A percentile compares a stretch with the other conserved stretches of the same genome.
phyloP scores from a whole-genome alignment of 2,329 filamentous ascomycete species.

The Colletotrichum shisoi region DNA sequence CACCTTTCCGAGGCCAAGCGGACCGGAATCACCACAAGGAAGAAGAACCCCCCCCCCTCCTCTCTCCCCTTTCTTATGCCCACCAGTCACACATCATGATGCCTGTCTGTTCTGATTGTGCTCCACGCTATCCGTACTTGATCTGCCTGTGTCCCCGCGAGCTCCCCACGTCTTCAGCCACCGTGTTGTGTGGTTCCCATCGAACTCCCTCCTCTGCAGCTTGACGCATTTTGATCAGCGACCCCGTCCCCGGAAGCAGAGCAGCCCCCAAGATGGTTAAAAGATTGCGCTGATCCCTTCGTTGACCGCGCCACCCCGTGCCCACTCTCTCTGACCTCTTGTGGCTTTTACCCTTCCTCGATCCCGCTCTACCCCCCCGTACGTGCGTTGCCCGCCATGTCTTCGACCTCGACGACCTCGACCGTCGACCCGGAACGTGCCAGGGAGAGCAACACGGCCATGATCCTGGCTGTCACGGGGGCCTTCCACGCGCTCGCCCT shows the following conservation, averaged over 20 bases:
- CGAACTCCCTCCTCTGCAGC: not conserved
- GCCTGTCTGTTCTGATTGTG: too few species aligned
- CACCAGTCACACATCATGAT: not conserved
- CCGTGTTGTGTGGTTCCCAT: constrained; percentile 7
- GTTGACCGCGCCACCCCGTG: not conserved
- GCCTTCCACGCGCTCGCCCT: constrained; percentile 43
- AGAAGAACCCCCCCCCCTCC: too few species aligned
- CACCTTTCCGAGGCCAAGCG: not conserved
- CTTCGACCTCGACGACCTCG: constrained; percentile 8
- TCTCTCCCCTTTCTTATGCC: not conserved
- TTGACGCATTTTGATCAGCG: not conserved
- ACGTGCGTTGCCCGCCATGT: constrained; percentile 20
- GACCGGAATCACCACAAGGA: not conserved
- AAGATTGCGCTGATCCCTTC: constrained; percentile 20
- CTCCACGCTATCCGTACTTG: not conserved
- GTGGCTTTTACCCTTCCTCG: not conserved
- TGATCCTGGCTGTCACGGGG: constrained; percentile 42
- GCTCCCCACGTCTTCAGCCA: not conserved
- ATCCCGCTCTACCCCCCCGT: not conserved
- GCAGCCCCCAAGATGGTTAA: constrained; percentile 8
- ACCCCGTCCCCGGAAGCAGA: not conserved
- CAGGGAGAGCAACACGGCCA: constrained; percentile 43
- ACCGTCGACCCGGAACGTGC: constrained; percentile 40
- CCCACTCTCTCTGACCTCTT: constrained; percentile 2
- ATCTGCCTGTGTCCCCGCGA: not conserved